Evolutionary conservation across 2,329 filamentous ascomycete genomes (phyloP).

Genomic region (Dactylonectria estremocensis): DNA sequence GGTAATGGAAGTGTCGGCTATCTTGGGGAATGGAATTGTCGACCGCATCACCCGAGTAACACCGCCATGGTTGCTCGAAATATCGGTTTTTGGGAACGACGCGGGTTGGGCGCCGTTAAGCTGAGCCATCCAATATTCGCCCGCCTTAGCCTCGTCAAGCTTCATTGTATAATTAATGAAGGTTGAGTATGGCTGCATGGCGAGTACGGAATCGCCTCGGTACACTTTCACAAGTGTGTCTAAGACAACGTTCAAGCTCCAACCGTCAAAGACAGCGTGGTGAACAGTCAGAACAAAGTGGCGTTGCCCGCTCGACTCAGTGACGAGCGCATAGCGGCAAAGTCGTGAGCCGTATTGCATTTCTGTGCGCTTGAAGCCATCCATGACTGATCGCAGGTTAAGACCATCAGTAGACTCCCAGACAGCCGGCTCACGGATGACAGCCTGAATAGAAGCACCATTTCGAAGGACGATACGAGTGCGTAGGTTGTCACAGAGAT

Average conservation of each 20-base stretch:
- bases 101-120: constrained; percentile 49
- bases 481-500: constrained; percentile 14
- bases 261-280: constrained; percentile 14
- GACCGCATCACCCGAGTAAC: constrained; percentile 56
- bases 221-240: constrained; percentile 4
- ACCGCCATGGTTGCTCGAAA: constrained; percentile 62
- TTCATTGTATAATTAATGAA: constrained; percentile 14
- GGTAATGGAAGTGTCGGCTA: constrained; percentile 16
- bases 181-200: constrained; percentile 8
- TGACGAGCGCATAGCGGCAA: constrained; percentile 3
- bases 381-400: constrained; percentile 4
- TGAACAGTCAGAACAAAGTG: constrained; percentile 5
- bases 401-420: constrained; percentile 15
- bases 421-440: not conserved
- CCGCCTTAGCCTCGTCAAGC: not conserved
- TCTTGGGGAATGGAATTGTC: not conserved
- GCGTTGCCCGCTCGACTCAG: not conserved
- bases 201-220: not conserved
- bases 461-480: constrained; percentile 4
- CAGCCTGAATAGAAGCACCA: constrained; percentile 10
- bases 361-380: not conserved
- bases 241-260: constrained; percentile 20
- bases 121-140: constrained; percentile 12
- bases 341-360: constrained; percentile 21
- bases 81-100: constrained; percentile 58